Conservation (phyloP, 1,284 basidiomycete species). For the Sanghuangporus sanghuang region DNA sequence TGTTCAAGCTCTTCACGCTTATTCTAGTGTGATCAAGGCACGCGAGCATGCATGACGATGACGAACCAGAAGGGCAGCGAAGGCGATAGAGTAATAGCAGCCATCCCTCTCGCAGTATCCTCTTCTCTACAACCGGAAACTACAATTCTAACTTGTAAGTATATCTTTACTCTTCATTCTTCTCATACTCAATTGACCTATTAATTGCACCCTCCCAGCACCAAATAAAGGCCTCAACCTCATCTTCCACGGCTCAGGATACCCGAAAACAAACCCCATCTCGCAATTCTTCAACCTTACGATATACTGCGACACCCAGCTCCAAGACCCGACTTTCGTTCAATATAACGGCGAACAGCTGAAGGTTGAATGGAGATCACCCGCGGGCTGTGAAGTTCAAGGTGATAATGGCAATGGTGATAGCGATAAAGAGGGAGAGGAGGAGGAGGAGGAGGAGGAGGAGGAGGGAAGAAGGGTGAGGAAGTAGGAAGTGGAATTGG, state of each 20-base stretch:
- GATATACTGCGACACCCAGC: conserved; percentile 48
- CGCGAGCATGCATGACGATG: conserved; percentile 66
- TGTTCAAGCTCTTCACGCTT: conserved; percentile 3
- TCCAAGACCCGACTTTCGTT: conserved; percentile 44
- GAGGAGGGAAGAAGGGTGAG: conserved; percentile 30
- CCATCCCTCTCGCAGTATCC: conserved; percentile 59
- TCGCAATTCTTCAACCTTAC: conserved; percentile 57
- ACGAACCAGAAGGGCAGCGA: conserved; percentile 52
- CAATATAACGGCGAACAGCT: conserved; percentile 56
- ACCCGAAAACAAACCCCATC: conserved; percentile 42
- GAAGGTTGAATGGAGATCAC: conserved; percentile 53
- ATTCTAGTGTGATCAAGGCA: conserved; percentile 58
- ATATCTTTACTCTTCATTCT: neutral
- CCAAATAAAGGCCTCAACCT: conserved; percentile 48
- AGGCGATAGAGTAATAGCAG: conserved; percentile 53
- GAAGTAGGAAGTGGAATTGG: conserved; percentile 68
- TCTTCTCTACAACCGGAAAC: conserved; percentile 37
- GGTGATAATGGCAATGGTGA: conserved; percentile 32
- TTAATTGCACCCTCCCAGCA: conserved; percentile 28
- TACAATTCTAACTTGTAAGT: conserved; percentile 43
- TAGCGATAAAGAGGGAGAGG: conserved; percentile 28
- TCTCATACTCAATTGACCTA: neutral
- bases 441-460: conserved; percentile 28
- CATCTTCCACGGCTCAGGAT: conserved; percentile 53
- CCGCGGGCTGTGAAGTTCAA: conserved; percentile 43